These are phyloP conservation scores for Paradendryphiella salina DNA, from an alignment of 2,329 filamentous ascomycete species.

Conservation along the genomic window DNA sequence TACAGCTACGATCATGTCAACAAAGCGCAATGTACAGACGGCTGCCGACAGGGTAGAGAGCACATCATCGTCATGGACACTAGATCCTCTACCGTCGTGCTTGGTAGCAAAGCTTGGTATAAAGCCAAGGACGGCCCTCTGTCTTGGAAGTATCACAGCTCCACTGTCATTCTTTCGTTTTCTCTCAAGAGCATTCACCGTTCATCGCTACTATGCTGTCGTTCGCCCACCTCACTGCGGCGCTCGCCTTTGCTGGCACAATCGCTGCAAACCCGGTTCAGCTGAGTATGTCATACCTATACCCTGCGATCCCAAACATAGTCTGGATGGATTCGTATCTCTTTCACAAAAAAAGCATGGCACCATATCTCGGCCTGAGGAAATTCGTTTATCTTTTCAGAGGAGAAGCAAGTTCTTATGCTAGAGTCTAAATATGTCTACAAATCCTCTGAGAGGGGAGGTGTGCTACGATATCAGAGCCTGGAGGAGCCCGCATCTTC, in stretches of 20 bases:
- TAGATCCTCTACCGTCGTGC: constrained; percentile 14
- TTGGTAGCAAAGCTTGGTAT: constrained; percentile 28
- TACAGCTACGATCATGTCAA: constrained; percentile 10
- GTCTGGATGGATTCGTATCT: not conserved
- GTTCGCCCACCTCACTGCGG: constrained; percentile 36
- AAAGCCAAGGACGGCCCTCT: constrained; percentile 30
- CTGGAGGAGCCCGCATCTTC: too few species aligned
- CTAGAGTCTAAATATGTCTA: too few species aligned
- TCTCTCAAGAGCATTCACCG: constrained; percentile 16
- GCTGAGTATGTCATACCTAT: constrained; percentile 9
- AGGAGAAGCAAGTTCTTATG: too few species aligned
- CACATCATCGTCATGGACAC: constrained; percentile 13
- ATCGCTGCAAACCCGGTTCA: constrained; percentile 38
- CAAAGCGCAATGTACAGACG: constrained; percentile 10
- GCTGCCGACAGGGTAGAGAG: constrained; percentile 10
- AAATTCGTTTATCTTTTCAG: too few species aligned
- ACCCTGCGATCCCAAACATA: not conserved
- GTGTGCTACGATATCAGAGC: too few species aligned
- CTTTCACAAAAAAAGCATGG: too few species aligned
- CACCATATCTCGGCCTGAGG: too few species aligned
- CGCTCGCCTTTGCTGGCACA: constrained; percentile 35
- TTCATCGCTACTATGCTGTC: constrained; percentile 39
- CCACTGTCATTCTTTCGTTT: constrained; percentile 6
- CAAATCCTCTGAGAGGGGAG: too few species aligned
- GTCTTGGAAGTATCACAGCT: constrained; percentile 22